These are phyloP conservation scores for Skeletonema marinoi DNA, from an alignment of 108 stramenopile species.

Conservation along the genomic window DNA sequence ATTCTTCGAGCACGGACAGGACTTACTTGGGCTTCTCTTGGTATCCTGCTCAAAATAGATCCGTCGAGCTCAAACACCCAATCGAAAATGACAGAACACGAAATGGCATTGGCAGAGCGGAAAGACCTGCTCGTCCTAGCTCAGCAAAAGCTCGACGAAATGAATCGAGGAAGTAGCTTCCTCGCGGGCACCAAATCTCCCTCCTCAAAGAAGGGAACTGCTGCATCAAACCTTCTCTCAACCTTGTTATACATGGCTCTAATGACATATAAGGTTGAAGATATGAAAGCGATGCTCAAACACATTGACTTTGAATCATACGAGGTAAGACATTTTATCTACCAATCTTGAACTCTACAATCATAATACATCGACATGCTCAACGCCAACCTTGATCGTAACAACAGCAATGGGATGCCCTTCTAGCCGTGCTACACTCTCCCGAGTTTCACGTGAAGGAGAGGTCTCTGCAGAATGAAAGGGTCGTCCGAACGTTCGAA, in stretches of 20 bases:
- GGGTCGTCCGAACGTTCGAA: constrained; percentile 25
- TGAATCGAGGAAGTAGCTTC: constrained; percentile 32
- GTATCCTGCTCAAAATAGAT: too few species aligned
- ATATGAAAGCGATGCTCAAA: constrained; percentile 49
- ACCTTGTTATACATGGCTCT: constrained; percentile 38
- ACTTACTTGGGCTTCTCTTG: too few species aligned
- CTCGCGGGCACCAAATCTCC: constrained; percentile 8
- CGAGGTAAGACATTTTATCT: constrained; percentile 3
- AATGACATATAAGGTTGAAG: constrained; percentile 40
- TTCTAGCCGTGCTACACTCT: constrained; percentile 36
- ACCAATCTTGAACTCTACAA: too few species aligned
- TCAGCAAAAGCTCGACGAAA: constrained; percentile 47
- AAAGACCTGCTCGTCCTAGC: constrained; percentile 44
- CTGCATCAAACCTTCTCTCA: constrained; percentile 24
- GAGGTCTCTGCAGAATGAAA: constrained; percentile 36
- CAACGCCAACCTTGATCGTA: background rate
- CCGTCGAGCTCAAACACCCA: background rate
- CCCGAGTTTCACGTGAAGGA: constrained; percentile 45
- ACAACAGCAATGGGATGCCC: constrained; percentile 24
- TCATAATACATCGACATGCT: too few species aligned
- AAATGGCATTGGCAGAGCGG: constrained; percentile 8
- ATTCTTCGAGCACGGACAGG: too few species aligned
- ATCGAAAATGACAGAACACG: background rate
- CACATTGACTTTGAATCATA: constrained; percentile 22
- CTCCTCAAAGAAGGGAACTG: constrained; percentile 10